Conservation (phyloP, 768 basidiomycete genomes). For the Leccinum ochraceum region DNA sequence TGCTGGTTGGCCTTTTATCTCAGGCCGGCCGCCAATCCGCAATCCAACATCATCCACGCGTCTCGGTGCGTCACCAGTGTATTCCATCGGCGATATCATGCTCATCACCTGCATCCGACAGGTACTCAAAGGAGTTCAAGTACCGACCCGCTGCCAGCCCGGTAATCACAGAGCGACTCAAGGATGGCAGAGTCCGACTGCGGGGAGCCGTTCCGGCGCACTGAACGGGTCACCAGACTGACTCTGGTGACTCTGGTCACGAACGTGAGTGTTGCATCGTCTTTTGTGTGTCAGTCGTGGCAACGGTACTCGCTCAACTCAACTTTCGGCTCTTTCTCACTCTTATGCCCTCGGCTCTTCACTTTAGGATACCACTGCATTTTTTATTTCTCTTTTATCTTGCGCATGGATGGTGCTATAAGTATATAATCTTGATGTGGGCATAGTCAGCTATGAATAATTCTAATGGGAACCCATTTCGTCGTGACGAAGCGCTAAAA, state of each 20-base stretch:
- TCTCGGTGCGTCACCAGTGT: constrained; percentile 48
- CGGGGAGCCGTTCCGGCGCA: constrained; percentile 60
- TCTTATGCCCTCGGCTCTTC: too few species aligned
- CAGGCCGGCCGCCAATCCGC: constrained; percentile 20
- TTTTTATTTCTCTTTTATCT: neutral
- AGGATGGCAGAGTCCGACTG: constrained; percentile 66
- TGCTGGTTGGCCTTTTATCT: constrained; percentile 47
- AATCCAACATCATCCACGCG: constrained; percentile 58
- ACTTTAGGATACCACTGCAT: neutral
- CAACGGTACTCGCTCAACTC: neutral
- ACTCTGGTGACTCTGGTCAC: neutral
- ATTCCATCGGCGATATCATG: neutral
- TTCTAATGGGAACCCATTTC: neutral
- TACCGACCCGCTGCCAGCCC: constrained; percentile 86
- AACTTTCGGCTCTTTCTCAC: neutral
- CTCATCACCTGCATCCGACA: constrained; percentile 30
- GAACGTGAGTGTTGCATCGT: neutral
- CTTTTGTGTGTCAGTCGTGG: neutral
- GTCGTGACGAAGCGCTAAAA: neutral
- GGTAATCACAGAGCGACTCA: constrained; percentile 72
- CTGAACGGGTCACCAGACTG: neutral
- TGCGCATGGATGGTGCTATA: neutral
- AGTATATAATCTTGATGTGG: neutral
- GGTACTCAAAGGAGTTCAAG: constrained; percentile 82
- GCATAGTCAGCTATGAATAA: neutral